A percentile compares a stretch with the other conserved stretches of the same genome.
These are phyloP conservation scores for Scleroderma citrinum DNA, from an alignment of 768 basidiomycete genomes.

Conservation along the genomic window DNA sequence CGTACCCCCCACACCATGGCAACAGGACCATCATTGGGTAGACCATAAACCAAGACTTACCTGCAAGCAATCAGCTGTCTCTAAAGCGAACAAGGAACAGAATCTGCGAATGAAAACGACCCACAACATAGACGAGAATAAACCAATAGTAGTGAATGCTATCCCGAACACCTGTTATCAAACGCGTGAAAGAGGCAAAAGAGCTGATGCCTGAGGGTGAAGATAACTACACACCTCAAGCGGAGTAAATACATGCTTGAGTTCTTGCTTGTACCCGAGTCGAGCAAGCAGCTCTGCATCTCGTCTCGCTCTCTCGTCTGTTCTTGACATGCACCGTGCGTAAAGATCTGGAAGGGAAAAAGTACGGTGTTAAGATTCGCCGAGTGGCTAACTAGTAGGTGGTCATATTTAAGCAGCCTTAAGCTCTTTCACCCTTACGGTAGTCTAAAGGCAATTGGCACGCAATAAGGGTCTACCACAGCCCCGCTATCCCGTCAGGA, in stretches of 20 bases:
- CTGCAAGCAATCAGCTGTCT: not conserved
- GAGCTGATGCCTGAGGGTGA: no score
- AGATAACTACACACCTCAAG: conserved; percentile 18
- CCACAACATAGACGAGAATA: conserved; percentile 19
- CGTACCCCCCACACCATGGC: conserved; percentile 12
- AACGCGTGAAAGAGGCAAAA: not conserved
- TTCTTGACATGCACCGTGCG: conserved; percentile 2
- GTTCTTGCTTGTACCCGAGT: conserved; percentile 26
- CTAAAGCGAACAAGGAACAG: not conserved
- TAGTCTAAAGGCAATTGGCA: no score
- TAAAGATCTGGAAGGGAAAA: no score
- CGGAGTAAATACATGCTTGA: conserved; percentile 18
- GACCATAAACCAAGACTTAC: conserved; percentile 2
- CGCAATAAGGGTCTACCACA: no score
- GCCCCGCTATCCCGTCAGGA: no score
- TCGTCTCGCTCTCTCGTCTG: not conserved
- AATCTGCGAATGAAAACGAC: not conserved
- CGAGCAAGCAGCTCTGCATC: conserved; percentile 19
- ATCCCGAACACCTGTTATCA: conserved; percentile 20
- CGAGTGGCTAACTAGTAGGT: no score
- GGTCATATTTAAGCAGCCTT: no score
- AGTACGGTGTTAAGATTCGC: no score
- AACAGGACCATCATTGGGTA: conserved; percentile 8
- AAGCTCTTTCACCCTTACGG: no score
- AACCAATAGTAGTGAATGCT: conserved; percentile 26